Conservation (phyloP, 129 eudicot species). For the Centrapalus pauciflorus region DNA sequence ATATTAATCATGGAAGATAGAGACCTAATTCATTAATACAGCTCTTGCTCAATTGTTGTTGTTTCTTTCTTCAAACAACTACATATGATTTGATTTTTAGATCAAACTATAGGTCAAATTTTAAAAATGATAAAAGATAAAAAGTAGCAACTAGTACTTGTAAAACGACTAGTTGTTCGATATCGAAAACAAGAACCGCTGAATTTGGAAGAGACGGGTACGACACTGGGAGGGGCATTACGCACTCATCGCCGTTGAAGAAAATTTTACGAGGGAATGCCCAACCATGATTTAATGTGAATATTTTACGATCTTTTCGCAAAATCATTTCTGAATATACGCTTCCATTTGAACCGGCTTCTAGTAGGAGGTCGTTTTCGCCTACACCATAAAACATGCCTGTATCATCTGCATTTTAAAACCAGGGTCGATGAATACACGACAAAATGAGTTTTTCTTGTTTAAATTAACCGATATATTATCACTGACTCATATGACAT, state of each 20-base stretch:
- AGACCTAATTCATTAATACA: background rate
- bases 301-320: constrained; percentile 30
- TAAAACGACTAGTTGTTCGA: background rate
- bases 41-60: background rate
- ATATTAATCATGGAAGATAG: too few species aligned
- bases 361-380: constrained; percentile 26
- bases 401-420: constrained; percentile 45
- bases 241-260: constrained; percentile 48
- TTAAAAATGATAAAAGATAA: background rate
- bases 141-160: constrained; percentile 18
- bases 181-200: background rate
- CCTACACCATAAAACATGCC: constrained; percentile 47
- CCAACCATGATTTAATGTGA: constrained; percentile 45
- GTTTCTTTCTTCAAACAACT: background rate
- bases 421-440: background rate
- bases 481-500: background rate
- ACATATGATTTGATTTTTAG: background rate
- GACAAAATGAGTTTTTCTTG: background rate
- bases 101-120: background rate
- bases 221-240: constrained; percentile 46
- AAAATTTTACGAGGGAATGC: constrained; percentile 45
- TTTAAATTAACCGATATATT: too few species aligned
- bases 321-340: constrained; percentile 42
- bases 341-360: constrained; percentile 39
- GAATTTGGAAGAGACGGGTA: constrained; percentile 46